phyloP scores from a whole-genome alignment of 202 grass and related monocot genomes.

The Musa balbisiana region DNA sequence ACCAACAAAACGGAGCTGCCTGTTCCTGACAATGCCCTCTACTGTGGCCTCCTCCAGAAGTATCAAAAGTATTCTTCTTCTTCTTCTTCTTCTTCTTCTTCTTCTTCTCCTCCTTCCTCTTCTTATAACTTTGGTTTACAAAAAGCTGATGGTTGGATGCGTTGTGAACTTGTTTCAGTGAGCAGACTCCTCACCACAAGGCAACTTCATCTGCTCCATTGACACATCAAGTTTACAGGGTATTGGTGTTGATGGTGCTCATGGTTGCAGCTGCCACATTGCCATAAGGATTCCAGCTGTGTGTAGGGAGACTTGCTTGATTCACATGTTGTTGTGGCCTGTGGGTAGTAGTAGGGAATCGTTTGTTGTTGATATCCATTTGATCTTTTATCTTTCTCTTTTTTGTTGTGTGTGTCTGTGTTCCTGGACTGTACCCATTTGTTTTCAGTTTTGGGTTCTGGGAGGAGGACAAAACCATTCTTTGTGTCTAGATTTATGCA shows the following conservation, averaged over 20 bases:
- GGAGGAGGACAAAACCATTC: slow-evolving; percentile 7
- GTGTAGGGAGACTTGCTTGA: background rate
- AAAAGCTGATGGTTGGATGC: background rate
- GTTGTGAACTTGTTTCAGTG: slow-evolving; percentile 38
- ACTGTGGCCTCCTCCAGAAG: slow-evolving; percentile 78
- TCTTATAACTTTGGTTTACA: too few relatives aligned
- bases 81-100: background rate
- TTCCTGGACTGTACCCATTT: too few relatives aligned
- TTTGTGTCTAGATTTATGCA: slow-evolving; percentile 15
- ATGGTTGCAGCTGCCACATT: slow-evolving; percentile 3
- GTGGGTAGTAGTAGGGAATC: background rate
- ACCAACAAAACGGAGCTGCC: slow-evolving; percentile 68
- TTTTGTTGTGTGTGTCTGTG: background rate
- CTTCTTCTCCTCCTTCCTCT: background rate
- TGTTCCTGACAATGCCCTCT: slow-evolving; percentile 57
- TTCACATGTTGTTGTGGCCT: background rate
- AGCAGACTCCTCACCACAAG: slow-evolving; percentile 79
- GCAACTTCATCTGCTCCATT: slow-evolving; percentile 27
- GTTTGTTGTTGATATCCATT: background rate
- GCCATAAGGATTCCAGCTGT: too few relatives aligned
- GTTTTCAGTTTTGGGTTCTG: slow-evolving; percentile 20
- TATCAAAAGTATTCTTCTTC: slow-evolving; percentile 57
- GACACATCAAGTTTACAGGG: background rate
- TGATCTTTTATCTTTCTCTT: background rate
- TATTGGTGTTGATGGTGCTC: slow-evolving; percentile 33